A percentile compares a stretch with the other conserved stretches of the same genome.
These are phyloP conservation scores for Artemisia princeps DNA, from an alignment of 140 eudicot genomes.

Conservation along the genomic window DNA sequence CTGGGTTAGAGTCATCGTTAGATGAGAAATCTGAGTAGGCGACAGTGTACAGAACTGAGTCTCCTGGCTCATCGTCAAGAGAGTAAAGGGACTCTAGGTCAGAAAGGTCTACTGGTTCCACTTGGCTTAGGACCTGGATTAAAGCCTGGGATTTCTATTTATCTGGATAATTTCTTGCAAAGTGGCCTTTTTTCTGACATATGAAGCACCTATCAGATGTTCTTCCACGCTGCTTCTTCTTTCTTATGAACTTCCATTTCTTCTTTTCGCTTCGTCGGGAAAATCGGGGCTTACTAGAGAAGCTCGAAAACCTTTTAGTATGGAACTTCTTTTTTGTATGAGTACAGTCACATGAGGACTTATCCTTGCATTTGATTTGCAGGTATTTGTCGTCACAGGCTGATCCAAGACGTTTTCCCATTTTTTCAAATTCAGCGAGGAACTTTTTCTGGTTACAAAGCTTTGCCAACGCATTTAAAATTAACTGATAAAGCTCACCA, in stretches of 20 bases:
- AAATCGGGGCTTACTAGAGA: neutral
- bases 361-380: neutral
- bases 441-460: neutral
- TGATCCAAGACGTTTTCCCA: neutral
- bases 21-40: neutral
- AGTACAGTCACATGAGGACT: neutral
- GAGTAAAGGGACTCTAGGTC: neutral
- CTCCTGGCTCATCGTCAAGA: neutral
- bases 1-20: neutral
- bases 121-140: too few species aligned
- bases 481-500: neutral
- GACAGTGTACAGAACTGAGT: too few species aligned
- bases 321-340: neutral
- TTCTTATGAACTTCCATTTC: too few species aligned
- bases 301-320: neutral
- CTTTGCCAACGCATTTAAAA: neutral
- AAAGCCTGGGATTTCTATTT: too few species aligned
- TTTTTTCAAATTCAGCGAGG: neutral
- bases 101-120: neutral
- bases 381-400: neutral
- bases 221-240: neutral
- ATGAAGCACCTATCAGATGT: neutral
- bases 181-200: neutral
- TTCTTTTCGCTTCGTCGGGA: too few species aligned
- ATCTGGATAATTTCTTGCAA: neutral